Conservation (phyloP, 176 grass and related monocot species). For the Typha latifolia region DNA sequence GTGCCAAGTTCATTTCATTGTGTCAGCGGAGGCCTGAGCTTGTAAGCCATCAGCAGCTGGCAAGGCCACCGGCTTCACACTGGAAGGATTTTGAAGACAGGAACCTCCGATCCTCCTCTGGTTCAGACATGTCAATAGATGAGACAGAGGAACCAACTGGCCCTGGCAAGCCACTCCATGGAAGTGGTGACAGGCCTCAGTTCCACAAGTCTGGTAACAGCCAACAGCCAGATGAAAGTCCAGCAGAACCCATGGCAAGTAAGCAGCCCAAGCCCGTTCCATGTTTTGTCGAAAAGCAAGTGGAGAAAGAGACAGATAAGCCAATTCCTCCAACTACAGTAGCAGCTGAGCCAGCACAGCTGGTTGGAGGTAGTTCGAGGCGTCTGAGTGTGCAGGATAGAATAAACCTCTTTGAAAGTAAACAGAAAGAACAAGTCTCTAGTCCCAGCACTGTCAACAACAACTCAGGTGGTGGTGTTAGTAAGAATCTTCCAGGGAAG, state of each 20-base stretch:
- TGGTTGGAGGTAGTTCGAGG: slow-evolving; percentile 32
- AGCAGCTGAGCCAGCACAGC: slow-evolving; percentile 2
- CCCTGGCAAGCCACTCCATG: slow-evolving; percentile 23
- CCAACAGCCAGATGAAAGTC: slow-evolving; percentile 32
- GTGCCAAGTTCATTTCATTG: slow-evolving; percentile 73
- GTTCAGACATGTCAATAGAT: slow-evolving; percentile 97
- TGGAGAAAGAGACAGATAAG: slow-evolving; percentile 40
- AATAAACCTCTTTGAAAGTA: slow-evolving; percentile 90
- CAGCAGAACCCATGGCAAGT: slow-evolving; percentile 28
- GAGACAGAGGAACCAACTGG: slow-evolving; percentile 42
- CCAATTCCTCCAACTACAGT: slow-evolving; percentile 18
- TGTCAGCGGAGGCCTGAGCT: slow-evolving; percentile 70
- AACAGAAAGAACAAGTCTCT: slow-evolving; percentile 71
- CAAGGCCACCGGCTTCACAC: slow-evolving; percentile 28
- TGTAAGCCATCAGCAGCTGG: slow-evolving; percentile 26
- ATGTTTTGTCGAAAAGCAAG: slow-evolving; percentile 9
- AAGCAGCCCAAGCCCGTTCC: slow-evolving; percentile 38
- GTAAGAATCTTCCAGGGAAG: slow-evolving; percentile 50
- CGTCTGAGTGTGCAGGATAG: slow-evolving; percentile 89
- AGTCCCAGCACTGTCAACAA: slow-evolving; percentile 37
- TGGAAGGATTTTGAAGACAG: slow-evolving; percentile 54
- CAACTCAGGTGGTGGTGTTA: slow-evolving; percentile 32
- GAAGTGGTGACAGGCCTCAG: slow-evolving; percentile 13
- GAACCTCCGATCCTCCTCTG: slow-evolving; percentile 57
- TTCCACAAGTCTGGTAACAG: slow-evolving; percentile 24